Base-by-base conservation (phyloP, 176 grass and related monocot species). In the Musa itinerans region DNA sequence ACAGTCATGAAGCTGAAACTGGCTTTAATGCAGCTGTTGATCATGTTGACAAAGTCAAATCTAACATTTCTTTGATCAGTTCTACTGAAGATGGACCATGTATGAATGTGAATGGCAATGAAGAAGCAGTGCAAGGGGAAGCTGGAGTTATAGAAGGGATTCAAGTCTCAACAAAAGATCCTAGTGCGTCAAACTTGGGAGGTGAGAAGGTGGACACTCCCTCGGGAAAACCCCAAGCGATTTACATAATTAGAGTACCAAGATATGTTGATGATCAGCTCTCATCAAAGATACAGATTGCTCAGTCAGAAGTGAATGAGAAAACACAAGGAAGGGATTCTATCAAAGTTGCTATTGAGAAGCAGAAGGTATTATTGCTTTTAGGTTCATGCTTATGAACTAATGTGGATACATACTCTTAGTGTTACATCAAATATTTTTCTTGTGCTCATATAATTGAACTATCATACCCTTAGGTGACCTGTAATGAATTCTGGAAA, bases 271-370 rank as follows among this genome's bases (percentile, higher is more conserved):
- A 83, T 74, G 91, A 99, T 76, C 76, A 86, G 69, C 69, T 87
- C 16, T 99, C 91, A 87, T 71, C 51, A 71, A 86, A 81, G 56
- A 86, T 79, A 77, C 91, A 99, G 50, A 68, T 79, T 52, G 96
- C 91, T 0, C 84, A 92, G 74, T 29, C 24, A 62, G 72, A 78
- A 68, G 52, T 99, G 71, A 91, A 95, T 79, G 65, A 89, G 54
- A 63, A 89, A 54, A 95, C 96, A 5, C 88, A 80, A 59, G 63
- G 79, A 56, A 87, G 96, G 81, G 96, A 99, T 73, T 85, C 85
- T 58, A 77, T 95, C 71, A 87, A 87, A 81, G 23, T 78, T 58
- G 63, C 74, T 25, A 84, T 82, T 68, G 89, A 92, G 82, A 83
- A 86, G 72, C 85, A 91, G 81, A 91, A 83, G 90, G 96, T 95